Conservation (phyloP, 306 rosid genomes). For the Myrica gale region DNA sequence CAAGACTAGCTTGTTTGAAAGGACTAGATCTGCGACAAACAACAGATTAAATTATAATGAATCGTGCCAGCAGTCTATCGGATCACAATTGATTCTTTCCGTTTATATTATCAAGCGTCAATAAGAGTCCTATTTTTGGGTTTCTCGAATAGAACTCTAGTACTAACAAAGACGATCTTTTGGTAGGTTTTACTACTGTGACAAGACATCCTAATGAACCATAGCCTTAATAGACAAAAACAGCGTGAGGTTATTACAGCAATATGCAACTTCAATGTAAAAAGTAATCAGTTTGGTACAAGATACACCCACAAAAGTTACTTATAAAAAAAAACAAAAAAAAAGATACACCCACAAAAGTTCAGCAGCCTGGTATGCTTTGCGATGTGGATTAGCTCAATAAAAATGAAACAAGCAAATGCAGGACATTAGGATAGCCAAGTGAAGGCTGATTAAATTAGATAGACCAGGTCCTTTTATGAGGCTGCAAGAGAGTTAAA, state of each 20-base stretch:
- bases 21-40: slow-evolving; percentile 8
- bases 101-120: neutral
- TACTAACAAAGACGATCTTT: neutral
- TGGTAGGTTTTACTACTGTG: neutral
- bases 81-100: neutral
- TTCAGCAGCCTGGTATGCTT: neutral
- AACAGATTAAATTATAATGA: neutral
- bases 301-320: neutral
- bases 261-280: neutral
- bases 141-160: neutral
- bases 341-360: neutral
- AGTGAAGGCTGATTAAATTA: neutral
- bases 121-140: neutral
- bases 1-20: slow-evolving; percentile 17
- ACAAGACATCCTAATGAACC: neutral
- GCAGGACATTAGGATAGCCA: neutral
- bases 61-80: neutral
- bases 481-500: neutral
- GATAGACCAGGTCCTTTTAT: neutral
- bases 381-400: neutral
- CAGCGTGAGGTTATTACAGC: neutral
- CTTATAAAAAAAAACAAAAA: too few species aligned
- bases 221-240: neutral
- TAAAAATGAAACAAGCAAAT: neutral
- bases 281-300: neutral